phyloP scores from a whole-genome alignment of 1,139 yeast species.

The Candida albicans region DNA sequence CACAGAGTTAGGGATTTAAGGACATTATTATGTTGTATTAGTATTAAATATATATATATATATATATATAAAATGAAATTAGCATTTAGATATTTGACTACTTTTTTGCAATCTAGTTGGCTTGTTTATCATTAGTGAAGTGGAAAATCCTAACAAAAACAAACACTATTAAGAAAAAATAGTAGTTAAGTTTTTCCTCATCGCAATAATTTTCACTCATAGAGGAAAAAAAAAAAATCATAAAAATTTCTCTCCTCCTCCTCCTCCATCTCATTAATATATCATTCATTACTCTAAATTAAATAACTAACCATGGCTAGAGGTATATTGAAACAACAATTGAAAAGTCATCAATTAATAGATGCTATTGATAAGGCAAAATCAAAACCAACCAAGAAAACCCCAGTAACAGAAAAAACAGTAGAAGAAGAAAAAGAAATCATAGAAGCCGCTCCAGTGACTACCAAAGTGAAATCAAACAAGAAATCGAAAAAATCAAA shows the following conservation, averaged over 20 bases:
- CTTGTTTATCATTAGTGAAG: no score
- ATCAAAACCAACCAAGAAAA: conserved; percentile 21
- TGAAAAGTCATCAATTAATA: conserved; percentile 30
- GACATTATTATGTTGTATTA: no score
- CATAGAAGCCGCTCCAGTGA: conserved; percentile 8
- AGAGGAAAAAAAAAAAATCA: not conserved
- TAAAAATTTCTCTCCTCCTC: not conserved
- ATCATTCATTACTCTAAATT: not conserved
- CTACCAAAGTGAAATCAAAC: conserved; percentile 8
- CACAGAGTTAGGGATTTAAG: not conserved
- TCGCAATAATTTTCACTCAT: not conserved
- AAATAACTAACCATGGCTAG: conserved; percentile 26
- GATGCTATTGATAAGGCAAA: conserved; percentile 28
- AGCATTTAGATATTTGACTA: no score
- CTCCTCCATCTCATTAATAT: not conserved
- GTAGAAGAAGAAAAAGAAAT: conserved; percentile 10
- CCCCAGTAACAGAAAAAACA: conserved; percentile 10
- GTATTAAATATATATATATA: no score
- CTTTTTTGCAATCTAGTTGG: no score
- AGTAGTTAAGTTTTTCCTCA: not conserved
- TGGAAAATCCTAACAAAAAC: not conserved
- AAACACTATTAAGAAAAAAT: not conserved
- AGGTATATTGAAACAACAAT: conserved; percentile 35
- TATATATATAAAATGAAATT: no score
- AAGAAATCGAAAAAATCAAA: conserved; percentile 18